These are phyloP conservation scores for Triangularia setosa DNA, from an alignment of 2,329 filamentous ascomycete species.

Conservation along the genomic window DNA sequence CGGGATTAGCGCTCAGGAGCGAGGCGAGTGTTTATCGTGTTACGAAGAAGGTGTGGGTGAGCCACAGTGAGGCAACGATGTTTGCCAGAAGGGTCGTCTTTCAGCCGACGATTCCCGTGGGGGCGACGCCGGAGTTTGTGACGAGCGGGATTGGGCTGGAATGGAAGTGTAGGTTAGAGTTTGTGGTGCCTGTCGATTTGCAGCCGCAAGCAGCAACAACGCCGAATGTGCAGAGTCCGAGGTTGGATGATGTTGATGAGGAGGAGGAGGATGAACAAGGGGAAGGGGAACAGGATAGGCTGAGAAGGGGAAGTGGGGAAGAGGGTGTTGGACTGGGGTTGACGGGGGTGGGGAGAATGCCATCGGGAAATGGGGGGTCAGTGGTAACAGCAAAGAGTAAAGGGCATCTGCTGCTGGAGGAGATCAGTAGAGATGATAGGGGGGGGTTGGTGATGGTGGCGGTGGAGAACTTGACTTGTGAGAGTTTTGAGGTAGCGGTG, in stretches of 20 bases:
- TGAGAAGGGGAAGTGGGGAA: conserved; percentile 31
- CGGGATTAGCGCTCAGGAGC: conserved; percentile 75
- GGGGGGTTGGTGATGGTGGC: conserved; percentile 71
- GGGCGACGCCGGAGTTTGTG: conserved; percentile 84
- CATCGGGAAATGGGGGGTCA: conserved; percentile 8
- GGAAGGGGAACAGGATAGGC: neutral
- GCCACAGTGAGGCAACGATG: conserved; percentile 75
- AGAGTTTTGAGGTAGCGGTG: conserved; percentile 87
- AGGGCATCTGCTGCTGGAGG: conserved; percentile 63
- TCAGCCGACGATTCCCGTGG: conserved; percentile 74
- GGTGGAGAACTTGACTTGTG: conserved; percentile 72
- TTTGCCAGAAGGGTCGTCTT: conserved; percentile 79
- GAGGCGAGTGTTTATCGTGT: conserved; percentile 82
- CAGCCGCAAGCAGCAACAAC: conserved; percentile 7
- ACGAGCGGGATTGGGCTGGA: conserved; percentile 83
- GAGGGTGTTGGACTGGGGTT: neutral
- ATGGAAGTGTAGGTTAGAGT: conserved; percentile 89
- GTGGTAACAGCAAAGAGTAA: conserved; percentile 5
- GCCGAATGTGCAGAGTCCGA: conserved; percentile 32
- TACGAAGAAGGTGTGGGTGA: conserved; percentile 76
- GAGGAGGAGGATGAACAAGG: conserved; percentile 9
- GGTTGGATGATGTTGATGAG: conserved; percentile 26
- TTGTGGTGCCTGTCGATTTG: conserved; percentile 67
- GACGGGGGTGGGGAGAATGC: conserved; percentile 7
- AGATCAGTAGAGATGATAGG: conserved; percentile 73